phyloP scores from a whole-genome alignment of 2,329 filamentous ascomycete genomes.

The Colletotrichum melonis region DNA sequence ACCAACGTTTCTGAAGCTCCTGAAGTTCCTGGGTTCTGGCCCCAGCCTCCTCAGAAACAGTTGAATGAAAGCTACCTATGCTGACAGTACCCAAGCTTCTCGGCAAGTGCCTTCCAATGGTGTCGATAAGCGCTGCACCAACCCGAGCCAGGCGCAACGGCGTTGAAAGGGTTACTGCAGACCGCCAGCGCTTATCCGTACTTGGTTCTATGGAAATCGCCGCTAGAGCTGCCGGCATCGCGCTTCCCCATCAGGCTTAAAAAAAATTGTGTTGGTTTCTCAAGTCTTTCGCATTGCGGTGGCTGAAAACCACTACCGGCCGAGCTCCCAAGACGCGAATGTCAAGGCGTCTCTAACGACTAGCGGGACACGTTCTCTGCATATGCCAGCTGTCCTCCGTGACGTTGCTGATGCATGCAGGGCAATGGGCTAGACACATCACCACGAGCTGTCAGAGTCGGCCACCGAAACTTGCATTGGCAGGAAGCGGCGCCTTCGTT shows the following conservation, averaged over 20 bases:
- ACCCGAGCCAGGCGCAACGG: neutral
- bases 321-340: neutral
- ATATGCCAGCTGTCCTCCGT: slow-evolving; percentile 5
- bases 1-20: slow-evolving; percentile 9
- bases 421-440: slow-evolving; percentile 6
- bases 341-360: neutral
- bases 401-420: neutral
- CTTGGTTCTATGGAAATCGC: slow-evolving; percentile 11
- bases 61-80: neutral
- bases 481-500: neutral
- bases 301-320: slow-evolving; percentile 1
- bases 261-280: neutral
- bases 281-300: slow-evolving; percentile 7
- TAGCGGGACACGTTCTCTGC: neutral
- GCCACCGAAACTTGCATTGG: slow-evolving; percentile 26
- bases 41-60: slow-evolving; percentile 5
- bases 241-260: neutral
- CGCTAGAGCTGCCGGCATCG: neutral
- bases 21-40: neutral
- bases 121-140: slow-evolving; percentile 2
- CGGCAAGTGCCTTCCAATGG: slow-evolving; percentile 14
- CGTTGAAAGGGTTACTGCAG: neutral
- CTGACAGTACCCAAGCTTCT: neutral
- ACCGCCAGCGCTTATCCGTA: neutral
- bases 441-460: slow-evolving; percentile 2